These are phyloP conservation scores for Cladophialophora exuberans DNA, from an alignment of 2,329 filamentous ascomycete genomes.

Conservation along the genomic window DNA sequence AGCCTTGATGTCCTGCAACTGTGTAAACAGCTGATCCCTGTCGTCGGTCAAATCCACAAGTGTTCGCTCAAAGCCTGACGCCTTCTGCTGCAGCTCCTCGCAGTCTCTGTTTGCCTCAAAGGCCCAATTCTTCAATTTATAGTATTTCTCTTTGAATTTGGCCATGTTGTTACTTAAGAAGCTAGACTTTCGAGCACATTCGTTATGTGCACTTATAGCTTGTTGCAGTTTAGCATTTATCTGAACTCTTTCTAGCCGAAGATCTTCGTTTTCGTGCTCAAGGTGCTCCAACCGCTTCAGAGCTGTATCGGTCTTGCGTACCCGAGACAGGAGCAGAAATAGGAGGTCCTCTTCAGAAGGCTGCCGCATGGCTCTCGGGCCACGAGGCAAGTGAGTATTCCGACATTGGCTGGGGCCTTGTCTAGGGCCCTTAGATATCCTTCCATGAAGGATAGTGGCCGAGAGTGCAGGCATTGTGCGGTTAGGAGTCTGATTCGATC, in stretches of 20 bases:
- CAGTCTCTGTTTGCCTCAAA: slow-evolving; percentile 29
- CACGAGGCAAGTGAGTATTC: neutral
- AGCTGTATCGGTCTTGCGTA: slow-evolving; percentile 8
- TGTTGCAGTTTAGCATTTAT: slow-evolving; percentile 15
- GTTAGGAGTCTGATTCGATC: no score
- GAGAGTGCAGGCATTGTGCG: no score
- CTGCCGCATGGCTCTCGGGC: neutral
- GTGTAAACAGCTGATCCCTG: slow-evolving; percentile 12
- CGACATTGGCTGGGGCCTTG: neutral
- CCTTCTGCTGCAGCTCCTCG: slow-evolving; percentile 16
- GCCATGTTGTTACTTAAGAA: slow-evolving; percentile 6
- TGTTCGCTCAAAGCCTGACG: slow-evolving; percentile 7
- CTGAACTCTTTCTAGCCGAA: slow-evolving; percentile 7
- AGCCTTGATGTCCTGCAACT: slow-evolving; percentile 10
- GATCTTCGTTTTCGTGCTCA: slow-evolving; percentile 14
- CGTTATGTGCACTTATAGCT: neutral
- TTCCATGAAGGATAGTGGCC: no score
- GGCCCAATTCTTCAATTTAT: slow-evolving; percentile 31
- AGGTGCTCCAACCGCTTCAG: slow-evolving; percentile 13
- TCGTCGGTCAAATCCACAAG: slow-evolving; percentile 12
- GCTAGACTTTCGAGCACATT: slow-evolving; percentile 16
- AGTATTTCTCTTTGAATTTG: slow-evolving; percentile 26
- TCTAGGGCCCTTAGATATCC: no score
- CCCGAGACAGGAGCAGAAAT: slow-evolving; percentile 28
- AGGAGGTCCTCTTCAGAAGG: slow-evolving; percentile 30